Evolutionary conservation across 1,284 basidiomycete species (phyloP), one percentile per base, ranked within the genome.

Genomic region (Singerocomus inundabilis): DNA sequence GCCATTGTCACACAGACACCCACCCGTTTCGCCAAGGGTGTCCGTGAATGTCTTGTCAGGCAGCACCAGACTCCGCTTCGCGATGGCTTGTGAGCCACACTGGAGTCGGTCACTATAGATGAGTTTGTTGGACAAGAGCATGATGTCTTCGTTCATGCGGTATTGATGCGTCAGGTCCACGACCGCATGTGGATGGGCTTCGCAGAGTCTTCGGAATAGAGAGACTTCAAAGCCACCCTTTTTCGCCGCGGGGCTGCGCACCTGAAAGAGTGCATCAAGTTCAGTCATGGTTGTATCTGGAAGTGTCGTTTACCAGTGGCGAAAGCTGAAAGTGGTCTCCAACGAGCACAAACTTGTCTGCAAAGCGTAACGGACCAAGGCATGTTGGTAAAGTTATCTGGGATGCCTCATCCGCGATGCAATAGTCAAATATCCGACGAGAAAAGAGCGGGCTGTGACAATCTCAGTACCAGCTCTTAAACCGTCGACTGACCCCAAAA

Each of bases 261-360:
- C 92, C 87, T 93, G 56, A 16, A 54, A n/a, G 16, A 25, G 12
- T 2, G 11, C 26, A 42, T 51, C 28, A 52, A 41, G 31, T 29
- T 24, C 3, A 3, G 11, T 43, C 33, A 7, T 52, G 15, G 24
- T 16, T 1, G 1, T 11, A 25, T 8, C 13, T 1, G 4, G 46
- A 2, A 32, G 39, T 6, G 31, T 13, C 38, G 30, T 79, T 53
- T 59, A 94, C 93, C 30, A 98, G 78, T 0, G 94, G 97, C 15
- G 96, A 94, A 2, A 99, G 81, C 66, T 99, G 97, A 71, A 90
- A 92, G 69, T 98, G 96, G 67, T 99, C 96, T 3, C 96, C 96
- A 10, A 99, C 94, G 8, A 99, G 84, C 1, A 99, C 83, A 57
- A 98, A 99, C 45, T 79, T 91, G 41, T 93, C 81, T 4, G 94